Evolutionary conservation across 805 yeast genomes (phyloP).

Genomic region (Starmerella cellae): DNA sequence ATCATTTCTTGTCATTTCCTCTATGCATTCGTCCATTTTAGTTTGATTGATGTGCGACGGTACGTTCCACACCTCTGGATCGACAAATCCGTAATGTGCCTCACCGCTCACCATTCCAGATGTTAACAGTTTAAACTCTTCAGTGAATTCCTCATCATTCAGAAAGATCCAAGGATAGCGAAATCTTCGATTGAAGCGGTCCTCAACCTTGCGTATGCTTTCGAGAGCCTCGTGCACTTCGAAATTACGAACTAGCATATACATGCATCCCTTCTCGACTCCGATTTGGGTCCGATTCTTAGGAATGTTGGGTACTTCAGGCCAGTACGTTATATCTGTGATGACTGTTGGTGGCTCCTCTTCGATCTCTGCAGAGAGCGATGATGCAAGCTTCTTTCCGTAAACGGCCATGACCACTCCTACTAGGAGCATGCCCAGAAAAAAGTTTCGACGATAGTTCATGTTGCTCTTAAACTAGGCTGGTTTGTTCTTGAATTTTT

Average conservation of each 20-base stretch:
- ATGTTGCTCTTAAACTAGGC: too few species aligned
- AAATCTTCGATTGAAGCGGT: conserved; percentile 68
- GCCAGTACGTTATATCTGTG: conserved; percentile 21
- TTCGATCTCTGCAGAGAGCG: too few species aligned
- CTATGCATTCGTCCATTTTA: conserved; percentile 36
- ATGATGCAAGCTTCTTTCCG: too few species aligned
- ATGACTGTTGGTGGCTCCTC: too few species aligned
- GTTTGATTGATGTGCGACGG: conserved; percentile 60
- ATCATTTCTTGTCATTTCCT: conserved; percentile 33
- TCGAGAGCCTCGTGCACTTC: conserved; percentile 61
- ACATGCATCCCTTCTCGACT: conserved; percentile 66
- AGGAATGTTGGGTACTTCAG: conserved; percentile 13
- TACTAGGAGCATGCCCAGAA: too few species aligned
- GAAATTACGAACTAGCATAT: conserved; percentile 76
- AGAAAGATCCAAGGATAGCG: conserved; percentile 92
- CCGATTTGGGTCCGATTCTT: conserved; percentile 33
- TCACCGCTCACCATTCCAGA: conserved; percentile 58
- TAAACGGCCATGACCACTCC: too few species aligned
- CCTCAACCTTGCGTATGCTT: conserved; percentile 79
- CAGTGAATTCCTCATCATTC: conserved; percentile 73
- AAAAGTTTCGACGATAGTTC: too few species aligned
- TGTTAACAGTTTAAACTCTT: conserved; percentile 63
- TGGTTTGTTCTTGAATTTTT: too few species aligned
- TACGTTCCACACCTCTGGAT: conserved; percentile 70
- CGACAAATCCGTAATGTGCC: conserved; percentile 66